phyloP scores from a whole-genome alignment of 1,284 basidiomycete species.

The Boletus mariae region DNA sequence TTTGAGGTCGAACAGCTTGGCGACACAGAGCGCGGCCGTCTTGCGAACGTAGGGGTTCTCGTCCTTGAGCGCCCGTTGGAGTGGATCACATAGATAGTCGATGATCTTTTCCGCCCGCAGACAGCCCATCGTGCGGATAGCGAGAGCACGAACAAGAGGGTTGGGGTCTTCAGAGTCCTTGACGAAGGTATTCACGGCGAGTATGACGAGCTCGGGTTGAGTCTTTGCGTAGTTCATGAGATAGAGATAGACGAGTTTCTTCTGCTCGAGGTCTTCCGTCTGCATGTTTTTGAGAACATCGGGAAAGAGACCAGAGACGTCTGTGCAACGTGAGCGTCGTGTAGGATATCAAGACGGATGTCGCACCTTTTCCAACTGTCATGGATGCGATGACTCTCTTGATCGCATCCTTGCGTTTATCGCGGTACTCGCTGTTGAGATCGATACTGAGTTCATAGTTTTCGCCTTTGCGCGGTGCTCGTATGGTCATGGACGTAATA shows the following conservation, averaged over 20 bases:
- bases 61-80: constrained; percentile 87
- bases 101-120: constrained; percentile 98
- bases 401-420: constrained; percentile 97
- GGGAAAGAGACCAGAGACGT: constrained; percentile 94
- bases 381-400: constrained; percentile 93
- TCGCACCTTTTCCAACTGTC: constrained; percentile 87
- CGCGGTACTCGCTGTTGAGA: constrained; percentile 93
- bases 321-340: constrained; percentile 37
- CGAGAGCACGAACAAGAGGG: constrained; percentile 92
- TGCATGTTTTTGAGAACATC: constrained; percentile 99
- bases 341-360: background rate
- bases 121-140: constrained; percentile 98
- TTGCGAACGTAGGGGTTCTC: constrained; percentile 98
- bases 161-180: constrained; percentile 96
- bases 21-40: constrained; percentile 93
- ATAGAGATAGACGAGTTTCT: constrained; percentile 97
- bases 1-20: constrained; percentile 96
- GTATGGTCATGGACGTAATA: constrained; percentile 48
- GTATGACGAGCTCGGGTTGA: constrained; percentile 94
- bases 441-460: constrained; percentile 94
- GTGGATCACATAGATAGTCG: constrained; percentile 93
- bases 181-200: constrained; percentile 98
- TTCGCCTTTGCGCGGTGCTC: constrained; percentile 77
- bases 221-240: constrained; percentile 99
- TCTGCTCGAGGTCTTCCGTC: constrained; percentile 84